Evolutionary conservation across 208 protist species (phyloP), one percentile per base, ranked within the genome.

Genomic region (Wallacemonas sp.): DNA sequence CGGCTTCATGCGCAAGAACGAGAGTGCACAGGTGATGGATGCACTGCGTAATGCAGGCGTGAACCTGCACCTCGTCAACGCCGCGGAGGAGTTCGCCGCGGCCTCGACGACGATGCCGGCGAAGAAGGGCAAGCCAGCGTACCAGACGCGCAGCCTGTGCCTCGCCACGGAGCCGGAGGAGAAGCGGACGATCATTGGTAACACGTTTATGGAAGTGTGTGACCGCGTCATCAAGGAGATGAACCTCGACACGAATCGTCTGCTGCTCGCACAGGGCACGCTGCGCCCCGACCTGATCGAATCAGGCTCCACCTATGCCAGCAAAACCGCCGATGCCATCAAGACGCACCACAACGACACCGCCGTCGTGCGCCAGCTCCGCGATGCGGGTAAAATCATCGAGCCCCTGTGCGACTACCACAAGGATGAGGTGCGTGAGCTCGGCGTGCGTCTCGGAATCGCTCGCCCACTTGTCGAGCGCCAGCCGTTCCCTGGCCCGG

Each of bases 321-420:
- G 89, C 41, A 81, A 64, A 16, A 83, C 83, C 27, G 93, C 97
- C 3, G 93, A 98, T 61, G 93, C 92, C 16, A 99, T 99, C 79
- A 99, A 99, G 81, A 99, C 97, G 32, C 98, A 99, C 70, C 98
- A 99, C 83, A 99, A 99, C 76, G 97, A 99, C 74, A 99, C 96
- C 6, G 87, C 88, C 16, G 77, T 99, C 17, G 97, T 99, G 29
- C 88, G 96, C 6, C 55, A 88, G 48, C 83, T 99, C 41, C 84
- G 98, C 65, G 83, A 96, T 29, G 80, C 81, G 6, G 98, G 98
- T 24, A 72, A 85, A 61, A 98, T 99, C 38, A 95, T 99, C 58
- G 98, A 99, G 76, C 98, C 98, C 17, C 93, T 99, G 17, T 88
- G 85, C 57, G 93, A 99, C 65, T 98, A 98, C 54, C 97, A 99